Base-by-base conservation (phyloP, 176 grass and related monocot species). In the Oryza coarctata region DNA sequence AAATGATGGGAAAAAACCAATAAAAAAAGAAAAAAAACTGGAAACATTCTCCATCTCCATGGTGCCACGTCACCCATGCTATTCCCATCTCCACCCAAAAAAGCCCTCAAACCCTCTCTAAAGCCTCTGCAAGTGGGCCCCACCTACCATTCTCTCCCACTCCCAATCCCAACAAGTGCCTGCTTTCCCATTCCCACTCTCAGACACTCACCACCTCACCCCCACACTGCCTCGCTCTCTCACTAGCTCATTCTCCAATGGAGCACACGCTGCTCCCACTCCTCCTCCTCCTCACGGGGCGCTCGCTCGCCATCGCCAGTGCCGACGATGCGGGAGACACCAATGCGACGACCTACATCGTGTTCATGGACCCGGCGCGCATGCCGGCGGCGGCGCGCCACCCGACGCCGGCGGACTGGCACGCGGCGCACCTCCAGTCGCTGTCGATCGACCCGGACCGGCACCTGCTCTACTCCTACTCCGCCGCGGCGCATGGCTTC, bases 401-500 rank as follows among this genome's bases (percentile, higher is more conserved):
- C 84, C 75, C 84, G 20, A 86, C 79, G 2, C 71, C 82, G n/a
- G 74, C 87, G 14, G 82, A 84, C 58, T 98, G 95, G 95, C 94
- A 91, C 73, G 78, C 80, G 6, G 88, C 88, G 65, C 88, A 94
- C n/a, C 87, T 98, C 26, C 82, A 88, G 74, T 94, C 95, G 5
- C 88, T 98, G 35, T 85, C 81, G 76, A 93, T 95, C 76, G 88
- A 95, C 85, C 90, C 95, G 6, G 60, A 34, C 1, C 80, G 70
- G 12, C 85, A 85, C 84, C 82, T 98, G 61, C 86, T 98, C 32
- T 98, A 98, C 82, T 92, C 95, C 45, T 98, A 98, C 92, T 91
- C 84, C 10, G 70, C 85, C 43, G 87, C 86, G 0, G 57, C 88
- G 25, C 90, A 98, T 39, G 95, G 92, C 11, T 98, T 98, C 68